Evolutionary conservation across 352 stramenopile genomes (phyloP).

Genomic region (Phytopythium aichiense): DNA sequence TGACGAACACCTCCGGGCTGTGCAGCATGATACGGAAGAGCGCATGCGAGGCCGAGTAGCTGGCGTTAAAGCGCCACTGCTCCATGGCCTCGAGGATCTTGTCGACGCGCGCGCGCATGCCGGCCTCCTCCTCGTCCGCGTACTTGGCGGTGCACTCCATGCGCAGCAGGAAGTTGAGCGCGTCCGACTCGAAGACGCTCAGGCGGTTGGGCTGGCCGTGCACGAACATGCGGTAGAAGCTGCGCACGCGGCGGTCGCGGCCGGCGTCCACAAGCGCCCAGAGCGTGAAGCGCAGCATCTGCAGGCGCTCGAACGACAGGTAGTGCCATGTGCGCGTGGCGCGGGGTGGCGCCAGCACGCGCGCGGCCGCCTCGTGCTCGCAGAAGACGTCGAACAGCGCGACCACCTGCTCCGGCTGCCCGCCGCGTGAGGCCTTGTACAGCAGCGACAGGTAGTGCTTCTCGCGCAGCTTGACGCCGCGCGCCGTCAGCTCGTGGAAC

Average conservation of each 20-base stretch:
- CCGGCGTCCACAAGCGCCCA: constrained; percentile 52
- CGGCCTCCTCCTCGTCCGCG: constrained; percentile 25
- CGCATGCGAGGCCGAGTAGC: constrained; percentile 57
- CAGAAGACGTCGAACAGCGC: constrained; percentile 36
- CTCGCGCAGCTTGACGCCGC: constrained; percentile 22
- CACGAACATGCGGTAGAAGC: constrained; percentile 47
- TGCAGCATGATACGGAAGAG: constrained; percentile 62
- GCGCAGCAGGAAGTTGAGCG: constrained; percentile 62
- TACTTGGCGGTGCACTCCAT: constrained; percentile 54
- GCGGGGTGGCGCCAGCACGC: constrained; percentile 16
- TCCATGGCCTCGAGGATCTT: constrained; percentile 43
- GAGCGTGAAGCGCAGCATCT: constrained; percentile 60
- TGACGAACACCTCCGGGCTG: constrained; percentile 35
- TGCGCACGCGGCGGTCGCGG: constrained; percentile 21
- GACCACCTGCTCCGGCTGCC: constrained; percentile 24
- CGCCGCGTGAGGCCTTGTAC: constrained; percentile 52
- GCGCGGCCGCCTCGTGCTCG: constrained; percentile 22
- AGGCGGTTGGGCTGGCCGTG: constrained; percentile 33
- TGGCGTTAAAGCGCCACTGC: constrained; percentile 29
- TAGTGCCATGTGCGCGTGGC: constrained; percentile 33
- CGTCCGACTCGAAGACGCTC: constrained; percentile 49
- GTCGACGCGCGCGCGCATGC: constrained; percentile 32
- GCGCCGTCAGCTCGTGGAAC: constrained; percentile 23
- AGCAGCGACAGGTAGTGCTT: constrained; percentile 50
- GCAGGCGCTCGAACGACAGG: constrained; percentile 37